Evolutionary conservation across 768 basidiomycete species (phyloP).

Genomic region (Mycena albidolilacea): DNA sequence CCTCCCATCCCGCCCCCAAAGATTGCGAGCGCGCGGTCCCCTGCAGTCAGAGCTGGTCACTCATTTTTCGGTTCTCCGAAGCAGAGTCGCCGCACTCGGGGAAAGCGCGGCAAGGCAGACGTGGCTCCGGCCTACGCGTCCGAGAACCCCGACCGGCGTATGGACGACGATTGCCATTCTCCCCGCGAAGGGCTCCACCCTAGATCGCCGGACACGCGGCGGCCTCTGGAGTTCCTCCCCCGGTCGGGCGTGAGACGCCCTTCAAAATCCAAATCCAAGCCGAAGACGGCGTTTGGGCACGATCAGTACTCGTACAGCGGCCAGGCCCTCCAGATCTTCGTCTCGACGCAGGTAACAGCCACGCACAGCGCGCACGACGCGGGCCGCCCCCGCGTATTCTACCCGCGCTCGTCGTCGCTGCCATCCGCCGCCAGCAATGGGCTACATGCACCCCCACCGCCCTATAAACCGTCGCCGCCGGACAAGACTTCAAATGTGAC

Average conservation of each 20-base stretch:
- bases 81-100: constrained; percentile 5
- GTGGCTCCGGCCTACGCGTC: neutral
- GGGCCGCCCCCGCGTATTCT: constrained; percentile 33
- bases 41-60: neutral
- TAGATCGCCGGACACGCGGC: constrained; percentile 2
- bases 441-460: too few species aligned
- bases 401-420: constrained; percentile 38
- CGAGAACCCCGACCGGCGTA: constrained; percentile 2
- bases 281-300: neutral
- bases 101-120: neutral
- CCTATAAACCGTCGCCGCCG: neutral
- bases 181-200: neutral
- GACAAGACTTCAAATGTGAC: neutral
- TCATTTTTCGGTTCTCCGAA: neutral
- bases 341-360: constrained; percentile 34
- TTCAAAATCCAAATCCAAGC: constrained; percentile 5
- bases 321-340: constrained; percentile 26
- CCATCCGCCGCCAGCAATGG: neutral
- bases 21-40: neutral
- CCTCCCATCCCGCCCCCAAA: constrained; percentile 24
- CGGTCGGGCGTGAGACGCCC: constrained; percentile 5
- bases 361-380: constrained; percentile 31
- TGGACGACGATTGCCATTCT: neutral
- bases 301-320: constrained; percentile 8
- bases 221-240: constrained; percentile 20